These are phyloP conservation scores for Yamadazyma insecticola DNA, from an alignment of 805 yeast species.

Conservation along the genomic window DNA sequence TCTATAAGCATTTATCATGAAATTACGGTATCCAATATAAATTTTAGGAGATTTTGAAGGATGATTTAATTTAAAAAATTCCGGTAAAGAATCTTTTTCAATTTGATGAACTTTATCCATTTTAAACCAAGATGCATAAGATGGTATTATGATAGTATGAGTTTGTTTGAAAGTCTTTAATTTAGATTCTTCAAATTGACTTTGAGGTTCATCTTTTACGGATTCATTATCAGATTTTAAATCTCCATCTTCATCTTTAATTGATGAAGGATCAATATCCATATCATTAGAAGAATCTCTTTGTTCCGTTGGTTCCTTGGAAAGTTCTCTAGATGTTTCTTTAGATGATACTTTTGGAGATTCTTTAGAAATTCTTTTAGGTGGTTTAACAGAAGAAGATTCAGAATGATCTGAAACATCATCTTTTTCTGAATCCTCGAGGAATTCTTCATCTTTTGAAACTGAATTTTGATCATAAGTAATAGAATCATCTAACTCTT, in stretches of 20 bases:
- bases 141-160: constrained; percentile 80
- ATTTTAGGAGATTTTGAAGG: constrained; percentile 77
- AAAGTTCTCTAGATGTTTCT: background rate
- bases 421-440: background rate
- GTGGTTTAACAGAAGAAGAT: background rate
- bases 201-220: no score
- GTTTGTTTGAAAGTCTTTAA: constrained; percentile 47
- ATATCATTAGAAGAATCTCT: no score
- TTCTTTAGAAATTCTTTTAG: background rate
- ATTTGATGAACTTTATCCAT: constrained; percentile 67
- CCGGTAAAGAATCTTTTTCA: constrained; percentile 82
- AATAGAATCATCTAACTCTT: background rate
- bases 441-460: background rate
- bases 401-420: background rate
- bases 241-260: constrained; percentile 2
- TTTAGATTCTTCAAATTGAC: background rate
- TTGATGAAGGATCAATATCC: constrained; percentile 1
- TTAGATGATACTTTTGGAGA: background rate
- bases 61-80: constrained; percentile 71
- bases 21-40: constrained; percentile 78
- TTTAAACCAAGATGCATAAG: constrained; percentile 84
- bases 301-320: background rate
- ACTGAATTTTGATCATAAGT: no score
- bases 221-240: no score
- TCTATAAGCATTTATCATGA: constrained; percentile 83